These are phyloP conservation scores for Lecanicillium sp. DNA, from an alignment of 2,329 filamentous ascomycete genomes.

Conservation along the genomic window DNA sequence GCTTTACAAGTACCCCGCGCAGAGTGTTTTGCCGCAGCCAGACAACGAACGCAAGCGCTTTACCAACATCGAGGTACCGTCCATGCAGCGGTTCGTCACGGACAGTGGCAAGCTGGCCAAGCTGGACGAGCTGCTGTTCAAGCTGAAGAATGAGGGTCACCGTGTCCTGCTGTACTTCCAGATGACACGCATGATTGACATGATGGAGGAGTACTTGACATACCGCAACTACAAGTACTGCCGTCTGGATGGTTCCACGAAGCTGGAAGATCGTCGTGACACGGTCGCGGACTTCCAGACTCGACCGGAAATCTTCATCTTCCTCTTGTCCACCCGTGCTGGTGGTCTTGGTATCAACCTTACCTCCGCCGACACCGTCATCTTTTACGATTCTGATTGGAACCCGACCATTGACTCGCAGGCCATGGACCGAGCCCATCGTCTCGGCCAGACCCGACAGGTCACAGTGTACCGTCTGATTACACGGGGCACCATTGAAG, in stretches of 20 bases:
- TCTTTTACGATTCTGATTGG: slow-evolving; percentile 99
- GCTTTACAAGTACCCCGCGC: slow-evolving; percentile 53
- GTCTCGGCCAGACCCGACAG: slow-evolving; percentile 89
- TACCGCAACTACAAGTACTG: slow-evolving; percentile 99
- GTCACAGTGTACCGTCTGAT: slow-evolving; percentile 97
- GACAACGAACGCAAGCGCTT: slow-evolving; percentile 77
- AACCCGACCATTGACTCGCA: slow-evolving; percentile 98
- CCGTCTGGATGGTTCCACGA: slow-evolving; percentile 91
- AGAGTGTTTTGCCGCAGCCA: slow-evolving; percentile 65
- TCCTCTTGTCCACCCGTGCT: slow-evolving; percentile 89
- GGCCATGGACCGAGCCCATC: slow-evolving; percentile 97
- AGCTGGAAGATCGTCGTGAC: slow-evolving; percentile 91
- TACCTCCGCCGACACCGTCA: slow-evolving; percentile 93
- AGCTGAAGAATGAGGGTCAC: slow-evolving; percentile 86
- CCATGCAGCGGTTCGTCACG: slow-evolving; percentile 95
- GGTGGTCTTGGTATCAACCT: slow-evolving; percentile 98
- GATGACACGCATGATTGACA: slow-evolving; percentile 99
- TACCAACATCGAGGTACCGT: slow-evolving; percentile 86
- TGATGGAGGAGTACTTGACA: slow-evolving; percentile 98
- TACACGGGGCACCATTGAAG: slow-evolving; percentile 92
- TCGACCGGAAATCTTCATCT: slow-evolving; percentile 90
- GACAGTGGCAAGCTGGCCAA: slow-evolving; percentile 95
- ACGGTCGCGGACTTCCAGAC: slow-evolving; percentile 97
- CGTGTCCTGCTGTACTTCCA: slow-evolving; percentile 98
- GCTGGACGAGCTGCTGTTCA: slow-evolving; percentile 76